Evolutionary conservation across 805 yeast species (phyloP).

Genomic region (Saturnispora saitoi): DNA sequence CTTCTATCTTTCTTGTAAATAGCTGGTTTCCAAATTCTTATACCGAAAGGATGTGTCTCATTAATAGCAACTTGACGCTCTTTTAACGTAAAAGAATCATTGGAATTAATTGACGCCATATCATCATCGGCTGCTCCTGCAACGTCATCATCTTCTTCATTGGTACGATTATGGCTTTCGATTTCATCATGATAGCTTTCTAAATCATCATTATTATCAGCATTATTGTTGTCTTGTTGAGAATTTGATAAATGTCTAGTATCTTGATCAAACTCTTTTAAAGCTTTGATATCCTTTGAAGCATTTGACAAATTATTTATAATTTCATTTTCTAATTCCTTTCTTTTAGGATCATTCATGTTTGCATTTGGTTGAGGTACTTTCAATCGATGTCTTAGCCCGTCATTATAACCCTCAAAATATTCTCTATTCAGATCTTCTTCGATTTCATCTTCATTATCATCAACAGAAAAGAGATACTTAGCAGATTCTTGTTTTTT

Average conservation of each 20-base stretch:
- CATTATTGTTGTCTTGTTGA: not conserved
- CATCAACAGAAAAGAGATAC: slow-evolving; percentile 69
- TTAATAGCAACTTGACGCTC: slow-evolving; percentile 96
- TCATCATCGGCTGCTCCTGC: slow-evolving; percentile 12
- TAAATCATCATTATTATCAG: not conserved
- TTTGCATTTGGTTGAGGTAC: slow-evolving; percentile 22
- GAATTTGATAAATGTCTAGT: slow-evolving; percentile 12
- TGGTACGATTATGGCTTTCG: not conserved
- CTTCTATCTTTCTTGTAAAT: slow-evolving; percentile 87
- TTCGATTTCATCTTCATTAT: slow-evolving; percentile 65
- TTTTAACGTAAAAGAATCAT: slow-evolving; percentile 78
- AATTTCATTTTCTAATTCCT: slow-evolving; percentile 25
- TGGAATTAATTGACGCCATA: slow-evolving; percentile 35
- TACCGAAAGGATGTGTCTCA: slow-evolving; percentile 96
- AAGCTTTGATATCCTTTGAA: slow-evolving; percentile 19
- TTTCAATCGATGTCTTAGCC: slow-evolving; percentile 41
- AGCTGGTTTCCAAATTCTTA: slow-evolving; percentile 98
- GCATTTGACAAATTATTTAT: slow-evolving; percentile 19
- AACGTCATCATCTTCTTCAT: not conserved
- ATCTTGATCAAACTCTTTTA: slow-evolving; percentile 26
- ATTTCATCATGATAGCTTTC: not conserved
- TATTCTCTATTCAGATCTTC: slow-evolving; percentile 52
- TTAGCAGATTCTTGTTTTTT: slow-evolving; percentile 25
- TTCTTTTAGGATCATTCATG: slow-evolving; percentile 12
- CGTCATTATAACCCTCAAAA: slow-evolving; percentile 67